Conservation (phyloP, 116 monocot species). For the Cymodocea nodosa region DNA sequence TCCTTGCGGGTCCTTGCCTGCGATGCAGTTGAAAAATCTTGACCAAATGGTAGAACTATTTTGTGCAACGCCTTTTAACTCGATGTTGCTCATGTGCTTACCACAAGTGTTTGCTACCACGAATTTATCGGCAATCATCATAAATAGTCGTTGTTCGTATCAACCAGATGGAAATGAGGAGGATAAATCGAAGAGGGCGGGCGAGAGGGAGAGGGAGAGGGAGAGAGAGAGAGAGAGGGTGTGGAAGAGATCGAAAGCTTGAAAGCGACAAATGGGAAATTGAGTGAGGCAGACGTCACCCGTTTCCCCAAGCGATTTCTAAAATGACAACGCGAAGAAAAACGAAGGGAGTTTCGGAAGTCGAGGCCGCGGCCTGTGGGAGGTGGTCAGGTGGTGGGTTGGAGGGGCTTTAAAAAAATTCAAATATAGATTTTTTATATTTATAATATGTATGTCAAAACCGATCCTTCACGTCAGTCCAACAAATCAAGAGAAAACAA, state of each 20-base stretch:
- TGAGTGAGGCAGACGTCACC: conserved; percentile 13
- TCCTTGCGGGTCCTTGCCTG: too few species aligned
- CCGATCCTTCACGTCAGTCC: conserved; percentile 7
- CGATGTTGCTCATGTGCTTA: too few species aligned
- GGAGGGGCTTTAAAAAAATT: neutral
- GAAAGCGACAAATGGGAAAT: conserved; percentile 16
- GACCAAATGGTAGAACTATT: too few species aligned
- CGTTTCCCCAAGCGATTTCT: conserved; percentile 1
- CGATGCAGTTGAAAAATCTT: too few species aligned
- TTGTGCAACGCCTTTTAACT: too few species aligned
- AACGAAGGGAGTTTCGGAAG: neutral
- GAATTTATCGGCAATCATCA: neutral
- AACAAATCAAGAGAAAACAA: neutral
- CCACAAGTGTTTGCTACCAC: neutral
- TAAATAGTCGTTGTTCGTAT: neutral
- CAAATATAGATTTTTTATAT: neutral
- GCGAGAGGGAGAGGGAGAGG: neutral
- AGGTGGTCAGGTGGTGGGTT: neutral
- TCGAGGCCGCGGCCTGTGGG: conserved; percentile 18
- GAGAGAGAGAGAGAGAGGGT: neutral
- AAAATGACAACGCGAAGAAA: neutral
- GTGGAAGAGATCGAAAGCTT: neutral
- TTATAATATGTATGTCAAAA: neutral
- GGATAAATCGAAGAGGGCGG: neutral
- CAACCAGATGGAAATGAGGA: neutral